Evolutionary conservation across 768 basidiomycete species (phyloP).

Genomic region (Boletus sp.): DNA sequence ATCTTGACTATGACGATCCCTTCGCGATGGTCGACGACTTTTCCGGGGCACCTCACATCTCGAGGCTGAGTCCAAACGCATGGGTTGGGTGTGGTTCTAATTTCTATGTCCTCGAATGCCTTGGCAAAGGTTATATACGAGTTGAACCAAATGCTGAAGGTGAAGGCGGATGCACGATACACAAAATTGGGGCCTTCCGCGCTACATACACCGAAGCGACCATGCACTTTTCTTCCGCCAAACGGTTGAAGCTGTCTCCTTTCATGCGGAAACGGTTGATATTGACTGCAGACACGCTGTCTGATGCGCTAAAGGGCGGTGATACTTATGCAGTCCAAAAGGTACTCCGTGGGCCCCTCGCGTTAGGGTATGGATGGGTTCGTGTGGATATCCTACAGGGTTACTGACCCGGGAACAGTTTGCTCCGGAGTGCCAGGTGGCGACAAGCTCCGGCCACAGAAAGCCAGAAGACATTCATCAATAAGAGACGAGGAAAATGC

Average conservation of each 20-base stretch:
- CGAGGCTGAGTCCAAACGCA: slow-evolving; percentile 51
- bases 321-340: slow-evolving; percentile 63
- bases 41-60: slow-evolving; percentile 54
- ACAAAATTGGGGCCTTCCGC: slow-evolving; percentile 28
- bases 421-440: slow-evolving; percentile 67
- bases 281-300: slow-evolving; percentile 50
- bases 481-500: slow-evolving; percentile 46
- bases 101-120: slow-evolving; percentile 69
- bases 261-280: slow-evolving; percentile 52
- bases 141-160: slow-evolving; percentile 45
- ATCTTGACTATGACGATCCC: slow-evolving; percentile 73
- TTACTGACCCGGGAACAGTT: slow-evolving; percentile 33
- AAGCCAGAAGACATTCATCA: slow-evolving; percentile 54
- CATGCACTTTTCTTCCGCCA: slow-evolving; percentile 43
- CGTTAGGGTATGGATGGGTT: slow-evolving; percentile 43
- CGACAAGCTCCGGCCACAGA: slow-evolving; percentile 57
- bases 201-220: slow-evolving; percentile 56
- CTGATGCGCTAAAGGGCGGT: slow-evolving; percentile 60
- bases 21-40: slow-evolving; percentile 52
- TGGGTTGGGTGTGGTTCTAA: slow-evolving; percentile 81
- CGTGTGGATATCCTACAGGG: not conserved
- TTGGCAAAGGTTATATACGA: slow-evolving; percentile 67
- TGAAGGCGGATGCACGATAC: slow-evolving; percentile 28
- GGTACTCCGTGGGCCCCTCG: slow-evolving; percentile 48
- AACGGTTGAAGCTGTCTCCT: slow-evolving; percentile 46